Conservation (phyloP, 2,329 filamentous ascomycete genomes). For the Dothidotthia symphoricarpi region DNA sequence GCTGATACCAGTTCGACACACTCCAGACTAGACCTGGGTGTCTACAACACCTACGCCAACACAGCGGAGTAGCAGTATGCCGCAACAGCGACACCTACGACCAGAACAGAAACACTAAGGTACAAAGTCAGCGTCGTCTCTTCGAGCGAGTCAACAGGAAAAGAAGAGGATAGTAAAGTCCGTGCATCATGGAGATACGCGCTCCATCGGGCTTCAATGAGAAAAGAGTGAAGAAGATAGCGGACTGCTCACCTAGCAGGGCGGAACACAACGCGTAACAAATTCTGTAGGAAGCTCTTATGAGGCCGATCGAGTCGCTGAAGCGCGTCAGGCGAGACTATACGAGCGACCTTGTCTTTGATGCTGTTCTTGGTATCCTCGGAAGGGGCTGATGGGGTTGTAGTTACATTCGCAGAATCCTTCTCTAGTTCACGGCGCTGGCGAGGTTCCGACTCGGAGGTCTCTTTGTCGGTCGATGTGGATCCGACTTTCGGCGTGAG, state of each 20-base stretch:
- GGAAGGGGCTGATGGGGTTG: background rate
- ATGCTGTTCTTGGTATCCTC: background rate
- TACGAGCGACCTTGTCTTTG: slow-evolving; percentile 2
- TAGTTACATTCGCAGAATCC: slow-evolving; percentile 2
- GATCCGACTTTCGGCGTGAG: slow-evolving; percentile 12
- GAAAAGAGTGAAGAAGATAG: too few relatives aligned
- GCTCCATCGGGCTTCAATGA: too few relatives aligned
- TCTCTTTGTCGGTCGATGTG: slow-evolving; percentile 1
- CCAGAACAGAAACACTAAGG: slow-evolving; percentile 5
- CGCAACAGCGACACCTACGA: slow-evolving; percentile 1
- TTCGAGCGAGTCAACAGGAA: background rate
- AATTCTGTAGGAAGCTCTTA: slow-evolving; percentile 9
- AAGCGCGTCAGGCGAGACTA: slow-evolving; percentile 1
- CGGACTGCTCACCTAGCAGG: slow-evolving; percentile 21
- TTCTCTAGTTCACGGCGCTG: slow-evolving; percentile 12
- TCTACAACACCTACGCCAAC: slow-evolving; percentile 1
- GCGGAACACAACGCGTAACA: slow-evolving; percentile 12
- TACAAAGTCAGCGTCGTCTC: background rate
- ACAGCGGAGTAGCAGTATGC: slow-evolving; percentile 3
- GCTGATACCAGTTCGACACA: background rate
- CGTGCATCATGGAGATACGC: too few relatives aligned
- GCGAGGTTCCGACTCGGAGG: slow-evolving; percentile 13
- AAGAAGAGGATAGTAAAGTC: background rate
- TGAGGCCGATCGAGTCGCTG: slow-evolving; percentile 1
- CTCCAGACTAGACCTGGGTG: background rate